Base-by-base conservation (phyloP, 1,139 yeast genomes). In the Scheffersomyces illinoinensis region DNA sequence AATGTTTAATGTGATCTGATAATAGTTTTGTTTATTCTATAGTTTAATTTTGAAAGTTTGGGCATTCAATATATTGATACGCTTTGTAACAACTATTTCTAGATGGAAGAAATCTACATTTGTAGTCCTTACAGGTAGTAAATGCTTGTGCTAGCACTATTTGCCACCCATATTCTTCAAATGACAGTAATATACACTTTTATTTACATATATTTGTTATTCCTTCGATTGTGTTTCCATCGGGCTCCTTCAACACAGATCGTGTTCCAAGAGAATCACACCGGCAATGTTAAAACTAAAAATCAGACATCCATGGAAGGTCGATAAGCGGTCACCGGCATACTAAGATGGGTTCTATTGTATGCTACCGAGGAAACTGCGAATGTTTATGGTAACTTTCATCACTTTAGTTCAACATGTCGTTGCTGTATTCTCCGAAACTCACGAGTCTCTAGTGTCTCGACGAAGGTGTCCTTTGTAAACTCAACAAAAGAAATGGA, bases 361-460 rank as follows among this genome's bases (percentile, higher is more conserved):
- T 85, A 84, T 80, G 87, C 91, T 89, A 88, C 93, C 93, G 93
- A 85, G 93, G 93, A 88, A 88, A 88, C 93, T 88, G 93, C 93
- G 93, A 88, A 88, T 88, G 93, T 88, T 85, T 76, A 82, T 81
- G 86, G 86, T 78, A 81, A 76, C 76, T 86, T 86, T 89, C 93
- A 88, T 89, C 93, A 88, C 80, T 72, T 86, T 56, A 58, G 56
- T 49, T 33, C 46, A 58, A 33, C 43, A 33, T 12, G 43, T 33
- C 62, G 71, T 63, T 68, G 62, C 63, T 66, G 61, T 62, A 56
- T 59, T 62, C 70, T 68, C 72, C 73, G 70, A 68, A 69, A 67
- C 59, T 4, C 56, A 59, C 61, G 60, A 43, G 18, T 59, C 66
- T 54, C 46, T 46, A 8, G 51, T 48, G 26, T 12, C 14, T 17